phyloP scores from a whole-genome alignment of 805 yeast genomes.

The Wickerhamiella brachini region DNA sequence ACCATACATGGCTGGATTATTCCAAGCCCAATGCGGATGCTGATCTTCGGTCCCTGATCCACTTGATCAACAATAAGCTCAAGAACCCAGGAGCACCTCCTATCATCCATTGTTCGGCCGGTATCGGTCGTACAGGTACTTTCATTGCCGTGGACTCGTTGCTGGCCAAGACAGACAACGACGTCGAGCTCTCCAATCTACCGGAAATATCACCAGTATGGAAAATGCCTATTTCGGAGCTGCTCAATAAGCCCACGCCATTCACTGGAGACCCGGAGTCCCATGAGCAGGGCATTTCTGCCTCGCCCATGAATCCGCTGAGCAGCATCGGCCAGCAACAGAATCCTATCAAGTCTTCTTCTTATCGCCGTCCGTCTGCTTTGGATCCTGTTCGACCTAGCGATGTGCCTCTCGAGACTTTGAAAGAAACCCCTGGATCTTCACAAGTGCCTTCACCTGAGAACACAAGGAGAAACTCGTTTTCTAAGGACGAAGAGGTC shows the following conservation, averaged over 20 bases:
- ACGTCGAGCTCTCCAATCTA: constrained; percentile 12
- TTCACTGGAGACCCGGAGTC: constrained; percentile 11
- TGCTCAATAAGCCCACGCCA: constrained; percentile 11
- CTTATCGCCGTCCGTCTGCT: background rate
- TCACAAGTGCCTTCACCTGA: background rate
- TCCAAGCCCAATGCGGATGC: constrained; percentile 36
- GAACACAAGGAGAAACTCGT: background rate
- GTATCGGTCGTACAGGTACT: constrained; percentile 94
- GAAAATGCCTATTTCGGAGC: constrained; percentile 7
- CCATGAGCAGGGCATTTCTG: constrained; percentile 1
- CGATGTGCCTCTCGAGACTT: background rate
- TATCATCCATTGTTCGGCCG: constrained; percentile 88
- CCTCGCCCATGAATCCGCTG: background rate
- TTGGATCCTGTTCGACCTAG: background rate
- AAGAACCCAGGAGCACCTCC: constrained; percentile 38
- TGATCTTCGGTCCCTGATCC: constrained; percentile 40
- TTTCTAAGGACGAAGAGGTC: background rate
- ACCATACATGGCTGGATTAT: constrained; percentile 74
- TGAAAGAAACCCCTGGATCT: background rate
- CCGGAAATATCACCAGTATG: constrained; percentile 14
- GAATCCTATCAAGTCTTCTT: background rate
- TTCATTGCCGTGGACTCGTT: constrained; percentile 56
- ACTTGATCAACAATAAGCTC: constrained; percentile 33
- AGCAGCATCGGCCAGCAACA: background rate
- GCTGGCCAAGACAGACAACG: constrained; percentile 16